These are phyloP conservation scores for Nitzschia sp. DNA, from an alignment of 108 stramenopile genomes.

Conservation along the genomic window DNA sequence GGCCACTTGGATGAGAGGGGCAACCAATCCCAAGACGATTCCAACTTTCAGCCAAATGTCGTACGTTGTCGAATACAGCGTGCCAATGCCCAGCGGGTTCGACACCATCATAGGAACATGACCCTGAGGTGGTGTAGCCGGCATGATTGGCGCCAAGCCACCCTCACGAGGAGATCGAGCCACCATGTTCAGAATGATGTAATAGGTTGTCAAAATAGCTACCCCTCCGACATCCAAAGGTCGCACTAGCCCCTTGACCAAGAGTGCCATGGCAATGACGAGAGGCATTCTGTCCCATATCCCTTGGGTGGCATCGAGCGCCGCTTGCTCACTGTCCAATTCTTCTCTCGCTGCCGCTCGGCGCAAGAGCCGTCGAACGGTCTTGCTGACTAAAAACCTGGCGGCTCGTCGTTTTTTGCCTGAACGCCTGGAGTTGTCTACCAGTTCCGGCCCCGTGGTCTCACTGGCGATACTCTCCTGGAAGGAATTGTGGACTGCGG, in stretches of 20 bases:
- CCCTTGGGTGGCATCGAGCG: constrained; percentile 1
- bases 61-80: constrained; percentile 42
- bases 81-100: constrained; percentile 58
- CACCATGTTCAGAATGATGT: constrained; percentile 32
- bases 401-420: neutral
- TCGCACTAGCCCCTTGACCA: constrained; percentile 41
- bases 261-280: constrained; percentile 32
- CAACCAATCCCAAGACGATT: constrained; percentile 48
- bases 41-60: constrained; percentile 58
- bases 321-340: constrained; percentile 21
- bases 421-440: neutral
- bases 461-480: neutral
- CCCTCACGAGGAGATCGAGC: constrained; percentile 22
- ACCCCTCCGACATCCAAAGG: constrained; percentile 40
- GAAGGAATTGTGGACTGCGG: neutral
- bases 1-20: constrained; percentile 39
- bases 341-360: constrained; percentile 44
- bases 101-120: constrained; percentile 66
- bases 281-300: constrained; percentile 43
- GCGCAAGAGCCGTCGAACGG: constrained; percentile 36
- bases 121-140: constrained; percentile 65
- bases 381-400: constrained; percentile 1
- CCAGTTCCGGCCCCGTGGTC: neutral
- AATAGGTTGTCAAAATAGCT: constrained; percentile 35
- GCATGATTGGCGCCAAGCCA: constrained; percentile 42